Evolutionary conservation across 1,284 basidiomycete genomes (phyloP).

Genomic region (Ganoderma meredithae): DNA sequence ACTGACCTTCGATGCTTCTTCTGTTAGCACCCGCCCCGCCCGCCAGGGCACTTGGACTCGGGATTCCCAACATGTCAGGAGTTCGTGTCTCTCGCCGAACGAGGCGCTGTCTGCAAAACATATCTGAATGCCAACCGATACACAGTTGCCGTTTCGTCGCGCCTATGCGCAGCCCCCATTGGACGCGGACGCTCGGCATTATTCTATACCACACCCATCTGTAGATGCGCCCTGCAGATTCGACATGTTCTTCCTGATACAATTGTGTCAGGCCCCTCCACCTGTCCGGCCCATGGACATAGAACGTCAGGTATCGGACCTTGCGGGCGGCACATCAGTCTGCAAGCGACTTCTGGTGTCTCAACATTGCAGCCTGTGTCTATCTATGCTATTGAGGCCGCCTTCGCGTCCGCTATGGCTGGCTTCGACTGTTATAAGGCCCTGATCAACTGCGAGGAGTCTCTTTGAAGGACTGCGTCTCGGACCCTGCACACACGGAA

Average conservation of each 20-base stretch:
- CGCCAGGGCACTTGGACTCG: constrained; percentile 25
- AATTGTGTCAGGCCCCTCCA: constrained; percentile 2
- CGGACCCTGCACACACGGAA: constrained; percentile 2
- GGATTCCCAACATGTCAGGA: constrained; percentile 16
- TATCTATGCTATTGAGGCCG: background rate
- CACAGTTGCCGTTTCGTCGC: constrained; percentile 6
- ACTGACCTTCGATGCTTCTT: constrained; percentile 16
- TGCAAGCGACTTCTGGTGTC: background rate
- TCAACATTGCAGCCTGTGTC: constrained; percentile 22
- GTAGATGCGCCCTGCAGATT: constrained; percentile 5
- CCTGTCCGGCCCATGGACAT: constrained; percentile 6
- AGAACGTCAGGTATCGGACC: background rate
- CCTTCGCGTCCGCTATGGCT: background rate
- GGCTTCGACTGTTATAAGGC: constrained; percentile 8
- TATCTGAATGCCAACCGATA: constrained; percentile 6
- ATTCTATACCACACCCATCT: background rate
- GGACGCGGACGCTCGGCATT: constrained; percentile 6
- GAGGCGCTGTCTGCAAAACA: background rate
- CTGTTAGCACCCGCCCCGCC: constrained; percentile 16
- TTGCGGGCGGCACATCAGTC: background rate
- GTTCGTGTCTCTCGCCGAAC: constrained; percentile 1
- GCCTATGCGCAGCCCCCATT: background rate
- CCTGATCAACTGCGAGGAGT: background rate
- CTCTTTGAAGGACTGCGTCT: background rate
- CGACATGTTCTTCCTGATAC: constrained; percentile 12